Conservation (phyloP, 306 rosid genomes). For the Rubus idaeus region DNA sequence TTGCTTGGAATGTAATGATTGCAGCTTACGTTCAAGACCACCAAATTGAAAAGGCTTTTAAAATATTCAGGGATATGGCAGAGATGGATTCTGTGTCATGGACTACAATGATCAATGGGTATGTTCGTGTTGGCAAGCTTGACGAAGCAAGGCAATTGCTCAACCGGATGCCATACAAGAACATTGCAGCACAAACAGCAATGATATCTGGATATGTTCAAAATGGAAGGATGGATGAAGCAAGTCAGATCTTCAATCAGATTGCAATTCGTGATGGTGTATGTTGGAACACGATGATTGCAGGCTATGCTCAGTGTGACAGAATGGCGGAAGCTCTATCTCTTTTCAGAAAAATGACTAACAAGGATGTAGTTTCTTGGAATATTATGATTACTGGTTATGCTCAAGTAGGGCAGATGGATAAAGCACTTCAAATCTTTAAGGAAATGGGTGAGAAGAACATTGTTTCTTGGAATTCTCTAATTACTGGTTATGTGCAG, state of each 20-base stretch:
- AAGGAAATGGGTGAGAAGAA: conserved; percentile 52
- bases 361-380: conserved; percentile 71
- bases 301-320: conserved; percentile 67
- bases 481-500: conserved; percentile 65
- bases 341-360: conserved; percentile 58
- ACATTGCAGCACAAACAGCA: conserved; percentile 70
- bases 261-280: conserved; percentile 48
- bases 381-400: conserved; percentile 75
- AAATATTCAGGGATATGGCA: conserved; percentile 58
- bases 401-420: conserved; percentile 69
- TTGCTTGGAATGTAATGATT: conserved; percentile 93
- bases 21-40: conserved; percentile 62
- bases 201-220: conserved; percentile 70
- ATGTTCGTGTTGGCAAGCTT: conserved; percentile 64
- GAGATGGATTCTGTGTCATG: conserved; percentile 70
- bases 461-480: conserved; percentile 77
- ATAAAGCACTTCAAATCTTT: conserved; percentile 52
- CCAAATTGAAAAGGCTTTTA: conserved; percentile 62
- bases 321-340: conserved; percentile 60
- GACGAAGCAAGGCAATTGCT: conserved; percentile 56
- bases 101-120: conserved; percentile 79
- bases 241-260: conserved; percentile 53
- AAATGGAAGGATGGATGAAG: conserved; percentile 60
- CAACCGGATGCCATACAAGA: conserved; percentile 65
- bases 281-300: conserved; percentile 86